Percentiles rank a stretch among this genome's conserved stretches.
phyloP scores from a whole-genome alignment of 2,329 filamentous ascomycete species.

The Sordariomycetes sp. region DNA sequence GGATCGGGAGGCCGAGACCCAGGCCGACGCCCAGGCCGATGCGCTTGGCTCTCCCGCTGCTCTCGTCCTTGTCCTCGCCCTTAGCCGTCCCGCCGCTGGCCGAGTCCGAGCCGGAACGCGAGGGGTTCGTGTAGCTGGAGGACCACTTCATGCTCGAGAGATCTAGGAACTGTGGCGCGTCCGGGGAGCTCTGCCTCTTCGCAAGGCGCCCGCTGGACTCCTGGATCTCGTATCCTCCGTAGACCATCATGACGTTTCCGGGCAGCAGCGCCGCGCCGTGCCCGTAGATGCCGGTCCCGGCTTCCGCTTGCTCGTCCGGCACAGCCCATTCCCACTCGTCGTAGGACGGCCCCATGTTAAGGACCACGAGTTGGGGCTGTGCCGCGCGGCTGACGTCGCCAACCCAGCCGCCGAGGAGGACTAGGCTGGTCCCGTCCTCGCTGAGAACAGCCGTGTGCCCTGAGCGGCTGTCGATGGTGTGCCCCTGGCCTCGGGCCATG shows the following conservation, averaged over 20 bases:
- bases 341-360: constrained; percentile 66
- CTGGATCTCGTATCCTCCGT: constrained; percentile 48
- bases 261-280: constrained; percentile 54
- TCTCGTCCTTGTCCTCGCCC: constrained; percentile 10
- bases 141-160: constrained; percentile 46
- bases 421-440: constrained; percentile 64
- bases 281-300: constrained; percentile 41
- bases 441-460: constrained; percentile 80
- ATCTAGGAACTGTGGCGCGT: constrained; percentile 38
- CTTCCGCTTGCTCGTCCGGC: constrained; percentile 37
- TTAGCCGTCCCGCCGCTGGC: neutral
- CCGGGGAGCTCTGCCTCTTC: constrained; percentile 21
- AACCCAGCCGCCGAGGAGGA: constrained; percentile 88
- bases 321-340: constrained; percentile 64
- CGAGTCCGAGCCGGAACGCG: neutral
- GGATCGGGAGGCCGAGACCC: constrained; percentile 48
- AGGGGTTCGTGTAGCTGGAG: constrained; percentile 26
- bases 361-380: constrained; percentile 66
- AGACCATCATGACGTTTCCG: constrained; percentile 58
- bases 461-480: constrained; percentile 64
- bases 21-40: constrained; percentile 55
- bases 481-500: neutral
- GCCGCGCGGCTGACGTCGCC: constrained; percentile 69
- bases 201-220: constrained; percentile 14
- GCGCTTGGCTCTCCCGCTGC: constrained; percentile 12